Percentiles rank a stretch among this genome's conserved stretches.
These are phyloP conservation scores for Atractiella rhizophila DNA, from an alignment of 768 basidiomycete species.

Conservation along the genomic window DNA sequence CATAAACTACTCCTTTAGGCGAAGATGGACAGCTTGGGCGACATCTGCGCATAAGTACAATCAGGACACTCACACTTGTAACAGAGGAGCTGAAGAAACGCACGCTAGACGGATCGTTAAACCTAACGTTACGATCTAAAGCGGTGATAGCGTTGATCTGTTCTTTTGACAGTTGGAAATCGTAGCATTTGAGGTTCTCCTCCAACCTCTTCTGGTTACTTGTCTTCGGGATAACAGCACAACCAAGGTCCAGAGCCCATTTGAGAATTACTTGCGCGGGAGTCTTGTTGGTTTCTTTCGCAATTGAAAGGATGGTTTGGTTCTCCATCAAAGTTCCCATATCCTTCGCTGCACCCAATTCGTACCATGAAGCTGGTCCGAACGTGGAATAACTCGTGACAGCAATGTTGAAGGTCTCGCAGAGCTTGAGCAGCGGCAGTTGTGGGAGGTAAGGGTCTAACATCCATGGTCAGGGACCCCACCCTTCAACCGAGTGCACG, in stretches of 20 bases:
- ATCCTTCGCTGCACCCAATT: constrained; percentile 37
- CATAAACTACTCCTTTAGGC: no score
- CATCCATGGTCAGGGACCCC: not conserved
- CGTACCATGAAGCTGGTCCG: constrained; percentile 30
- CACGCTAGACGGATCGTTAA: no score
- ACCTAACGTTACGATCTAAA: constrained; percentile 40
- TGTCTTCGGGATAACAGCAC: constrained; percentile 49
- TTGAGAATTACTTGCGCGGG: constrained; percentile 45
- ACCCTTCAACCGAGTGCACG: no score
- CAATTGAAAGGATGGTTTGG: constrained; percentile 7
- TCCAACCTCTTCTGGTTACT: constrained; percentile 21
- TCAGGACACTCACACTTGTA: no score
- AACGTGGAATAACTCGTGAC: constrained; percentile 36
- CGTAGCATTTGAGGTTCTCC: constrained; percentile 32
- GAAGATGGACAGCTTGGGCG: no score
- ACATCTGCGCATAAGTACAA: no score
- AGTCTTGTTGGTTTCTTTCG: constrained; percentile 16
- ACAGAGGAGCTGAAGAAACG: no score
- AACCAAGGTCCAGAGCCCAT: constrained; percentile 50
- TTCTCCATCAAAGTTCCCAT: constrained; percentile 15
- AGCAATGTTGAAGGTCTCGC: constrained; percentile 26
- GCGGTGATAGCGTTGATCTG: constrained; percentile 35
- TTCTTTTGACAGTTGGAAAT: constrained; percentile 31
- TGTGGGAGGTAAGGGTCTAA: constrained; percentile 25
- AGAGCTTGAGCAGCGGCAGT: constrained; percentile 26